phyloP scores from a whole-genome alignment of 2,329 filamentous ascomycete genomes.

The Fusarium kyushuense region DNA sequence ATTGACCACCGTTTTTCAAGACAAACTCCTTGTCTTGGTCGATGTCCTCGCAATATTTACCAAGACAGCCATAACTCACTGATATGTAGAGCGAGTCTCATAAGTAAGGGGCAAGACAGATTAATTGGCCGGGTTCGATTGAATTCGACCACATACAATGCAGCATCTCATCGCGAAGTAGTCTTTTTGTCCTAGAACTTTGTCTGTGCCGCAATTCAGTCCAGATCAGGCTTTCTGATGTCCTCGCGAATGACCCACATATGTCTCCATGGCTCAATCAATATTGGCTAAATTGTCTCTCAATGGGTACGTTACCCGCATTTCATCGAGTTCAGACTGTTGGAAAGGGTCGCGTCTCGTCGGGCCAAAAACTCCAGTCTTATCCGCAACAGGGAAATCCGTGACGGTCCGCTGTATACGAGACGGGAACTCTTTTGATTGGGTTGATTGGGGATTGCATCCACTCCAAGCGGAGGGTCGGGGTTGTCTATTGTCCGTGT shows the following conservation, averaged over 20 bases:
- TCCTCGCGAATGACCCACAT: background rate
- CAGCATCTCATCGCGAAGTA: background rate
- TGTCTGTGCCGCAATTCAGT: background rate
- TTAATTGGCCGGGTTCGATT: too few species aligned
- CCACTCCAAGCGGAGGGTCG: background rate
- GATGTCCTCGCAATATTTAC: background rate
- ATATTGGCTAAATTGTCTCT: too few species aligned
- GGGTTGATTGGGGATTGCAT: rapidly evolving
- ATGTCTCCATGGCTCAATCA: background rate
- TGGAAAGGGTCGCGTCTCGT: background rate
- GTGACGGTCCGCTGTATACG: background rate
- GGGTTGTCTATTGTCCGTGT: background rate
- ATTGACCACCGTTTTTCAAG: background rate
- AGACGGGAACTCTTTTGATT: background rate
- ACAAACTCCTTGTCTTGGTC: background rate
- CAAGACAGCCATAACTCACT: background rate
- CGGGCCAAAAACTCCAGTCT: background rate
- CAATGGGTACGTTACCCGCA: background rate
- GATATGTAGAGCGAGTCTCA: background rate
- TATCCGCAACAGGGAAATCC: background rate
- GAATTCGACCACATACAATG: too few species aligned
- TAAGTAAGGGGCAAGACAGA: background rate
- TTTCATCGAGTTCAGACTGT: background rate
- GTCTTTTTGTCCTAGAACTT: background rate
- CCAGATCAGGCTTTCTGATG: background rate